Percentiles rank a stretch among this genome's conserved stretches.
Conservation (phyloP, 169 alveolate species). For the Amoebophrya sp. region DNA sequence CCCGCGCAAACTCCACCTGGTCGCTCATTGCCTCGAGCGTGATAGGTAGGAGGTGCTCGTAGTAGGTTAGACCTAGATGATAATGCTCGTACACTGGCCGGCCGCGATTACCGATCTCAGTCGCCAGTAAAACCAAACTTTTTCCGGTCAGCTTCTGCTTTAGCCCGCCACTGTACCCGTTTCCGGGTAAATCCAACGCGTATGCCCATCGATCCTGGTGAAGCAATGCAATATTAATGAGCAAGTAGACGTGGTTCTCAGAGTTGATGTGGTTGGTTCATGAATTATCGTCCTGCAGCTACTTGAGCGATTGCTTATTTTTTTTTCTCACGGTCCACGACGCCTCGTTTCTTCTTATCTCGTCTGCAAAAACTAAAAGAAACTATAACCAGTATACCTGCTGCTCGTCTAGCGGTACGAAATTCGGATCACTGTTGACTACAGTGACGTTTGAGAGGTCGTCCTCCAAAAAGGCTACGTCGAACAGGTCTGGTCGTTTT, state of each 20-base stretch:
- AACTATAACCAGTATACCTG: too few species aligned
- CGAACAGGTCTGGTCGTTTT: neutral
- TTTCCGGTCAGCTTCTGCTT: neutral
- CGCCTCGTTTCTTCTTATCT: too few species aligned
- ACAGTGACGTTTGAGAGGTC: conserved; percentile 19
- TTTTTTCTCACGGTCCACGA: too few species aligned
- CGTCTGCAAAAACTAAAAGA: too few species aligned
- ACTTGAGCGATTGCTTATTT: too few species aligned
- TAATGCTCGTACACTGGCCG: neutral
- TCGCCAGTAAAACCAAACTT: neutral
- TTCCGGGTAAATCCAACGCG: neutral
- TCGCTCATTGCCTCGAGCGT: neutral
- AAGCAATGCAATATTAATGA: too few species aligned
- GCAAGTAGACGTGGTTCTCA: too few species aligned
- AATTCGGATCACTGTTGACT: neutral
- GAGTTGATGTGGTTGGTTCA: too few species aligned
- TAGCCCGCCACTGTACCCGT: neutral
- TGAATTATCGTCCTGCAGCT: too few species aligned
- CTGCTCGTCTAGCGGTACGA: conserved; percentile 29
- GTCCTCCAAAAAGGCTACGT: conserved; percentile 21
- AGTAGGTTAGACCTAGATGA: neutral
- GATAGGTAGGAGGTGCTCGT: neutral
- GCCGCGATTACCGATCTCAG: neutral
- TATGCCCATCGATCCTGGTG: too few species aligned
- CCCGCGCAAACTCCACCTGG: neutral